Percentiles rank a stretch among this genome's conserved stretches.
These are phyloP conservation scores for Backusella westeae DNA, from an alignment of 192 early-diverging fungal genomes.

Conservation along the genomic window DNA sequence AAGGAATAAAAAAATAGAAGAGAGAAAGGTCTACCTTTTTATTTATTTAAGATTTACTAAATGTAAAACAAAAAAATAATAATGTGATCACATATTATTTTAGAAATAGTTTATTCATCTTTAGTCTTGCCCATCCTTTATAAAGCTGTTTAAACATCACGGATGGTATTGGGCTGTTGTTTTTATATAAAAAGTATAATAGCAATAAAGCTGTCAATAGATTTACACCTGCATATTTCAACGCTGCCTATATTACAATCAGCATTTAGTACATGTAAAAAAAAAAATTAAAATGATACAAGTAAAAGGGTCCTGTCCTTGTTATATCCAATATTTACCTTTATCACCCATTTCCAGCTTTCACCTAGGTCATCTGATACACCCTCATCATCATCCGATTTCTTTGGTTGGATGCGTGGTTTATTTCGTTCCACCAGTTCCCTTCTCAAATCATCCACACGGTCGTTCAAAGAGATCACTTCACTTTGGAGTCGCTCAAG, in stretches of 20 bases:
- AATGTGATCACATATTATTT: constrained; percentile 6
- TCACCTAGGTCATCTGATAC: constrained; percentile 15
- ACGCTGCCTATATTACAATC: constrained; percentile 20
- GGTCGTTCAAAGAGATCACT: constrained; percentile 34
- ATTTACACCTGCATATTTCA: constrained; percentile 32
- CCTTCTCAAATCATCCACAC: constrained; percentile 33
- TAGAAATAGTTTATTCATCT: constrained; percentile 9
- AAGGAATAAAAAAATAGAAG: not conserved
- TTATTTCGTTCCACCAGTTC: constrained; percentile 28
- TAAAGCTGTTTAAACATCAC: constrained; percentile 1
- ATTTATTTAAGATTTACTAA: not conserved
- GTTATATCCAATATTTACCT: not conserved
- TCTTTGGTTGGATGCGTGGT: not conserved
- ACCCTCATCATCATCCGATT: not conserved
- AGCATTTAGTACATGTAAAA: not conserved
- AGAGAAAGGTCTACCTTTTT: not conserved
- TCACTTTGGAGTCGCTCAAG: constrained; percentile 35
- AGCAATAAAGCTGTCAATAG: constrained; percentile 27
- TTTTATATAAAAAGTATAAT: constrained; percentile 22
- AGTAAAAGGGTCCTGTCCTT: not conserved
- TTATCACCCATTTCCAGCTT: constrained; percentile 19
- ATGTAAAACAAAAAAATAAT: not conserved
- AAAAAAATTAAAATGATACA: not conserved
- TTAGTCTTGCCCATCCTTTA: not conserved
- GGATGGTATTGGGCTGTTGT: constrained; percentile 18